phyloP scores from a whole-genome alignment of 495 filamentous ascomycete genomes.

The Tuber borchii region DNA sequence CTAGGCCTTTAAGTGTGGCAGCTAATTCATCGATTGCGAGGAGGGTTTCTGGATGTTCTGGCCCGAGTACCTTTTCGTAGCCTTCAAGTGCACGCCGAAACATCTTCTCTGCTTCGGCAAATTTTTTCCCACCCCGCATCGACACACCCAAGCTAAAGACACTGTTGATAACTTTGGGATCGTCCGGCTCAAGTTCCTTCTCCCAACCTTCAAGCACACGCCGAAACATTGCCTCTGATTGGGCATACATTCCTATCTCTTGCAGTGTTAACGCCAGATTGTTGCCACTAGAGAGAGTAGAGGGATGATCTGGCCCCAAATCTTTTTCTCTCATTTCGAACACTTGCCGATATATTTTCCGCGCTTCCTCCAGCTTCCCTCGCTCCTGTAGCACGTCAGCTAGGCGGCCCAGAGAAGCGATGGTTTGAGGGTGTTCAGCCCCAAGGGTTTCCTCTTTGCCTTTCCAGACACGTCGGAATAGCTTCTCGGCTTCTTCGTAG shows the following conservation, averaged over 20 bases:
- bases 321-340: background rate
- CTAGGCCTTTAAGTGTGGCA: conserved; percentile 6
- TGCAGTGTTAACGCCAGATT: background rate
- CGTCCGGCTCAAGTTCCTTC: background rate
- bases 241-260: background rate
- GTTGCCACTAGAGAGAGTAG: background rate
- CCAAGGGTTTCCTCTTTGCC: background rate
- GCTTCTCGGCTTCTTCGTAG: conserved; percentile 34
- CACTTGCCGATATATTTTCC: background rate
- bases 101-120: conserved; percentile 34
- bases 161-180: background rate
- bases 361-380: background rate
- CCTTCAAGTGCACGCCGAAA: conserved; percentile 19
- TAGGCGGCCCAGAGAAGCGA: background rate
- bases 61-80: conserved; percentile 10
- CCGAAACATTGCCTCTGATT: background rate
- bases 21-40: conserved; percentile 18
- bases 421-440: background rate
- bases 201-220: background rate
- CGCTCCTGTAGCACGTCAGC: background rate
- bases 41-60: conserved; percentile 23
- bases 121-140: conserved; percentile 7
- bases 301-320: conserved; percentile 9
- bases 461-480: conserved; percentile 24
- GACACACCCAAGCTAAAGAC: background rate